A percentile compares a stretch with the other conserved stretches of the same genome.
phyloP scores from a whole-genome alignment of 805 yeast species.

The Starmerella tilneyi region DNA sequence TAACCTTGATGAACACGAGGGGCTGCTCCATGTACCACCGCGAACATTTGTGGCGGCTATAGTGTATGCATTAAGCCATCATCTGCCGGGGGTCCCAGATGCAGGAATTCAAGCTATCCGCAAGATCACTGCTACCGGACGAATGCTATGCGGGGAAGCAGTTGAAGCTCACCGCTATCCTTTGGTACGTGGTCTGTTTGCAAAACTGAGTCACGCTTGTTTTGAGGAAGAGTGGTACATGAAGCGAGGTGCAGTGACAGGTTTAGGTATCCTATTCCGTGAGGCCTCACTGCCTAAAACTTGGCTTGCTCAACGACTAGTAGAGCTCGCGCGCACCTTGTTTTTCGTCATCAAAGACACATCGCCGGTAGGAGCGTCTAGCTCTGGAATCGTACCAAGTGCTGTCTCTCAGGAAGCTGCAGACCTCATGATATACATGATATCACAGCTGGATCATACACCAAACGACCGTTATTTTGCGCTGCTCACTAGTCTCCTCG shows the following conservation, averaged over 20 bases:
- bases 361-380: constrained; percentile 26
- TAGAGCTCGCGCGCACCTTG: constrained; percentile 75
- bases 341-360: constrained; percentile 77
- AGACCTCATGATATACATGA: constrained; percentile 50
- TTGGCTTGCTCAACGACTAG: constrained; percentile 69
- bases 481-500: constrained; percentile 75
- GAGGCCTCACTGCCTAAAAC: constrained; percentile 56
- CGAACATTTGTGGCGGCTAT: constrained; percentile 64
- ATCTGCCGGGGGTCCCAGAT: constrained; percentile 56
- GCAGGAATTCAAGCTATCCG: constrained; percentile 62
- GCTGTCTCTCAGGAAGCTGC: constrained; percentile 66
- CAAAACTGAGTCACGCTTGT: constrained; percentile 80
- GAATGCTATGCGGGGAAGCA: constrained; percentile 53
- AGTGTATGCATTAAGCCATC: constrained; percentile 68
- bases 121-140: constrained; percentile 50
- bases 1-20: constrained; percentile 69
- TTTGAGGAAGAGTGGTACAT: constrained; percentile 79
- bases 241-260: constrained; percentile 82
- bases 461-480: constrained; percentile 65
- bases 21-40: constrained; percentile 57
- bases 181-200: constrained; percentile 61
- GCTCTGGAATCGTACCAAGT: constrained; percentile 77
- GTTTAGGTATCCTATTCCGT: constrained; percentile 60
- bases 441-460: constrained; percentile 32
- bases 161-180: constrained; percentile 62